Conservation (phyloP, 805 yeast genomes). For the Suhomyces vadensis region DNA sequence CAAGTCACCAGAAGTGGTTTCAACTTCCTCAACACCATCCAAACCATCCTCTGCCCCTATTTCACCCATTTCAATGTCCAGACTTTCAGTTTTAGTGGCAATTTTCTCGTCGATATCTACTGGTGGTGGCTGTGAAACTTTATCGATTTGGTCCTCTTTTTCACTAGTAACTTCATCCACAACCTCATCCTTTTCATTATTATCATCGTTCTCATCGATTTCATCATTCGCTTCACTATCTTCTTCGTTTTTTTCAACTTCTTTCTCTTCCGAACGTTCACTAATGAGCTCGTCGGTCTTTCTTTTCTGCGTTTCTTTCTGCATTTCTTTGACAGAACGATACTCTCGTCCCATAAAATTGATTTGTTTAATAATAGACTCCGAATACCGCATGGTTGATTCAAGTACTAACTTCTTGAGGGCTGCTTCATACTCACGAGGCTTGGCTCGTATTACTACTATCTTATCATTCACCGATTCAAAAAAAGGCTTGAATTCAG, state of each 20-base stretch:
- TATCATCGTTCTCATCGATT: neutral
- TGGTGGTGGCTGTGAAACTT: too few relatives aligned
- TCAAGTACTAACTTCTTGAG: constrained; percentile 25
- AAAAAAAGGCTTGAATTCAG: constrained; percentile 22
- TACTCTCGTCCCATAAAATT: constrained; percentile 17
- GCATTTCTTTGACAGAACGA: neutral
- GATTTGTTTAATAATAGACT: constrained; percentile 21
- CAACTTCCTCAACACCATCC: too few relatives aligned
- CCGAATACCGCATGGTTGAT: constrained; percentile 20
- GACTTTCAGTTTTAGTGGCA: too few relatives aligned
- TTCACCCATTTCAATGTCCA: too few relatives aligned
- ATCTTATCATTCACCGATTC: constrained; percentile 17
- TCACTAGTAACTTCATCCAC: constrained; percentile 6
- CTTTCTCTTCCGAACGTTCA: neutral
- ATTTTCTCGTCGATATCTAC: too few relatives aligned
- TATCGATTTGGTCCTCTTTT: too few relatives aligned
- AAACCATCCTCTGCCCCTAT: too few relatives aligned
- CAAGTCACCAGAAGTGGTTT: too few relatives aligned
- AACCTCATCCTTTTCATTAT: neutral
- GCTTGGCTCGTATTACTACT: constrained; percentile 21
- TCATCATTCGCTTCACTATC: neutral
- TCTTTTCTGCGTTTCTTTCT: constrained; percentile 8
- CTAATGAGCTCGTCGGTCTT: constrained; percentile 4
- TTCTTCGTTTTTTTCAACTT: constrained; percentile 2
- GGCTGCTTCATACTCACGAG: constrained; percentile 17